Percentiles rank a stretch among this genome's conserved stretches.
These are phyloP conservation scores for Cyclotella atomus DNA, from an alignment of 108 stramenopile species.

Conservation along the genomic window DNA sequence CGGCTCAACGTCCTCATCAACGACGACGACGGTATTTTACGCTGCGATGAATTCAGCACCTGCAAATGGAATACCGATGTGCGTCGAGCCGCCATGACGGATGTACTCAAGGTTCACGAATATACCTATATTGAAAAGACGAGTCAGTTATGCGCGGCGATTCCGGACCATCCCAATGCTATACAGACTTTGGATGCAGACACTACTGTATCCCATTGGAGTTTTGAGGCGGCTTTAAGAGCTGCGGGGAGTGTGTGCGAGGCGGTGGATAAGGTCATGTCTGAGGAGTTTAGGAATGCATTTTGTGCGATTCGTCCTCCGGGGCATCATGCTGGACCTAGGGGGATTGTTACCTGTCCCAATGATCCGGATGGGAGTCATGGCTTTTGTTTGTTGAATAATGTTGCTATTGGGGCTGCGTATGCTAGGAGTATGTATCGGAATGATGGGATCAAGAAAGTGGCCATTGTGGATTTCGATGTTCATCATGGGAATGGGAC, in stretches of 20 bases:
- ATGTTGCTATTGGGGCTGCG: conserved; percentile 97
- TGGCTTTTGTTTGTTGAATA: conserved; percentile 99
- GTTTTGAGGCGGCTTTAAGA: conserved; percentile 86
- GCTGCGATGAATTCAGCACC: conserved; percentile 71
- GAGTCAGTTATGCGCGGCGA: conserved; percentile 70
- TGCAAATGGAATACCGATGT: conserved; percentile 77
- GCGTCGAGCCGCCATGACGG: conserved; percentile 78
- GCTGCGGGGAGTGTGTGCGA: conserved; percentile 92
- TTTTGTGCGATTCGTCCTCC: conserved; percentile 98
- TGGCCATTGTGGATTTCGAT: conserved; percentile 93
- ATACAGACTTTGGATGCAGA: conserved; percentile 87
- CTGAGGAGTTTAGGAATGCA: conserved; percentile 82
- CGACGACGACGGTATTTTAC: conserved; percentile 79
- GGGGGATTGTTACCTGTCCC: conserved; percentile 91
- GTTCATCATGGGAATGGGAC: conserved; percentile 98
- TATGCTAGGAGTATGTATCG: conserved; percentile 93
- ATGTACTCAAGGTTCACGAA: conserved; percentile 90
- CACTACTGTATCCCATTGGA: conserved; percentile 88
- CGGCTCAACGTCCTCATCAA: conserved; percentile 83
- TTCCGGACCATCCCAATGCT: conserved; percentile 85
- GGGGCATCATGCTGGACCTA: conserved; percentile 98
- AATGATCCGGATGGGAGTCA: conserved; percentile 90
- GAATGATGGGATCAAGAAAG: conserved; percentile 81
- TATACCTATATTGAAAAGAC: conserved; percentile 89
- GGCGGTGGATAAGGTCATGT: conserved; percentile 86